Evolutionary conservation across 176 grass and related monocot species (phyloP), one percentile per base, ranked within the genome.

Genomic region (Musa beccarii): DNA sequence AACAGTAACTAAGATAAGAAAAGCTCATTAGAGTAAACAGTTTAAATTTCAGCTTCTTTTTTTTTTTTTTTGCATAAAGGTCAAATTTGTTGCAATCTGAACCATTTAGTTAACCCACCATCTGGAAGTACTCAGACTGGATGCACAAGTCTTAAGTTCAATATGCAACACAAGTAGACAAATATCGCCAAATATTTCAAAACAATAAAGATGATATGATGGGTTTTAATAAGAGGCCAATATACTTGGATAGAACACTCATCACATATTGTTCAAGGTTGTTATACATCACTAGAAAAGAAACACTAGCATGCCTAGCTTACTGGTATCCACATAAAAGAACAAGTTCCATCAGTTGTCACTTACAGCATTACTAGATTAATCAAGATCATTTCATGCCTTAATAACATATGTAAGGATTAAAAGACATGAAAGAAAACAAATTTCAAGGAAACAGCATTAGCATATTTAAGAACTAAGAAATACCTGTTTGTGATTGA

Each of bases 401-500:
- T 22, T 28, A 66, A 66, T 66, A 29, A 28, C 11, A 28, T 25
- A 66, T 25, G 20, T 12, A 20, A 23, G n/a, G 21, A 8, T 0
- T 62, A 20, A 19, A 63, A 20, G 20, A 63, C 10, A 22, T 23
- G 19, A n/a, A 63, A 22, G 1, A 24, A 43, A 43, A 43, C 3
- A 43, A 43, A 43, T 0, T 6, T 43, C 4, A 43, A 6, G 34
- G 34, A 43, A 43, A 49, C 14, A 49, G 13, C 4, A 51, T 51
- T 52, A 68, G 24, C 11, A 70, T 17, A 67, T n/a, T 26, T 69
- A 12, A 75, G 49, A 66, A 11, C 78, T 19, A n/a, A 83, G 54
- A 24, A 11, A 22, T 61, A 96, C 93, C 89, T 92, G 90, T 80
- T 93, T 93, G 79, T 98, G 94, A 68, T 91, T 98, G 53, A 93